Conservation (phyloP, 1,284 basidiomycete species). For the Mycena sp. region DNA sequence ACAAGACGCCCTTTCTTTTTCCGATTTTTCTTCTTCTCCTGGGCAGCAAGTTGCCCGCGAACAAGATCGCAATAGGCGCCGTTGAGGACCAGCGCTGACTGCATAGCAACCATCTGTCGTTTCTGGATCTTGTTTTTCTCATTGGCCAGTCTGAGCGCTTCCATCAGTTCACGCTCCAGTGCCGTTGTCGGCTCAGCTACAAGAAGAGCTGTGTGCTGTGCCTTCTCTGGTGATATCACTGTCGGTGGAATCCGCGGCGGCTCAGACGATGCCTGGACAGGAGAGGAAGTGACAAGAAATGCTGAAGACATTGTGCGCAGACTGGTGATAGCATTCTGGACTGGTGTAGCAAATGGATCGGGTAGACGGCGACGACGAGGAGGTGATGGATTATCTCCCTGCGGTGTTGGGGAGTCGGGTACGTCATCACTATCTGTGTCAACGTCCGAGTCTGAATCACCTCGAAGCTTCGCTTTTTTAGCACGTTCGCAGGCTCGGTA, state of each 20-base stretch:
- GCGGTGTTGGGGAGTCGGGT: not conserved
- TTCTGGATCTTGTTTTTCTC: conserved; percentile 14
- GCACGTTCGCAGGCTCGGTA: not conserved
- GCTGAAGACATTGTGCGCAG: not conserved
- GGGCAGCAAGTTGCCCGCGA: conserved; percentile 27
- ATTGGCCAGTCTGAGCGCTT: conserved; percentile 8
- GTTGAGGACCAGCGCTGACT: conserved; percentile 28
- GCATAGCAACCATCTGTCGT: conserved; percentile 18
- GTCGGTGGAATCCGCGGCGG: not conserved
- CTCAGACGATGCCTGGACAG: not conserved
- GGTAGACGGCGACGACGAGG: not conserved
- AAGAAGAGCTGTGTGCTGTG: not conserved
- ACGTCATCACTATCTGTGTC: not conserved
- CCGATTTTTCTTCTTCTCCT: conserved; percentile 18
- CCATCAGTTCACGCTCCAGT: conserved; percentile 22
- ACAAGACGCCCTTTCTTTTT: conserved; percentile 14
- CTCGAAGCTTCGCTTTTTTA: not conserved
- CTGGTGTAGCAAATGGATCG: not conserved
- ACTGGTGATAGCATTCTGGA: not conserved
- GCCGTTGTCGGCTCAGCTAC: conserved; percentile 20
- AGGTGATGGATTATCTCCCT: conserved; percentile 6
- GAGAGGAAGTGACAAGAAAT: not conserved
- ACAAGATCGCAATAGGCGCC: conserved; percentile 26
- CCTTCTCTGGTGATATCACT: conserved; percentile 1
- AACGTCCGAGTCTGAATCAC: not conserved